A percentile compares a stretch with the other conserved stretches of the same genome.
Evolutionary conservation across 805 yeast genomes (phyloP).

Genomic region (Tanozyma kutaoensis): DNA sequence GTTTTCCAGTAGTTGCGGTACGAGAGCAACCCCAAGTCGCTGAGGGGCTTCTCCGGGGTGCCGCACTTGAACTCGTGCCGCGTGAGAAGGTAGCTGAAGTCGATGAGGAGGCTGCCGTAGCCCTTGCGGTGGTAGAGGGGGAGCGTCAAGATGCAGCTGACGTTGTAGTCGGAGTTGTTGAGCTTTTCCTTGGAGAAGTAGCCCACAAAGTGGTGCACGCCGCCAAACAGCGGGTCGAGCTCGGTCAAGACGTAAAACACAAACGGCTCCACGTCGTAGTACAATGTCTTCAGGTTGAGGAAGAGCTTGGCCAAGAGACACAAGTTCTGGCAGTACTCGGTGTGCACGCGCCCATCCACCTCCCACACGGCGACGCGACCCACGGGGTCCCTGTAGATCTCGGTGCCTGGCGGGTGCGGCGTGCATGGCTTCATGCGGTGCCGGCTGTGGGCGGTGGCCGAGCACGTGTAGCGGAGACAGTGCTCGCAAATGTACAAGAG

Average conservation of each 20-base stretch:
- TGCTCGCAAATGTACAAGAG: slow-evolving; percentile 69
- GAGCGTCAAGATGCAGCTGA: slow-evolving; percentile 81
- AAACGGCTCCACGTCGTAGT: slow-evolving; percentile 93
- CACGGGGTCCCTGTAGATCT: slow-evolving; percentile 22
- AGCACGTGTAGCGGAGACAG: slow-evolving; percentile 69
- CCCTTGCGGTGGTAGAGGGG: slow-evolving; percentile 85
- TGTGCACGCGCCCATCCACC: slow-evolving; percentile 72
- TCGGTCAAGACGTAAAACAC: slow-evolving; percentile 79
- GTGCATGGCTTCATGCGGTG: slow-evolving; percentile 65
- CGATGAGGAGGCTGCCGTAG: slow-evolving; percentile 79
- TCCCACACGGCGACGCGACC: slow-evolving; percentile 26
- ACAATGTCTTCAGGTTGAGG: slow-evolving; percentile 80
- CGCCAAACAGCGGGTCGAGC: slow-evolving; percentile 29
- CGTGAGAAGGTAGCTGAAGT: slow-evolving; percentile 73
- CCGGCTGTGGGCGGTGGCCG: slow-evolving; percentile 51
- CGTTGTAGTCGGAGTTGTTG: slow-evolving; percentile 64
- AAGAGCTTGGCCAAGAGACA: slow-evolving; percentile 85
- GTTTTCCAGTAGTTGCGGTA: slow-evolving; percentile 82
- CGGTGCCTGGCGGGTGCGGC: slow-evolving; percentile 49
- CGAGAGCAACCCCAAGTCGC: slow-evolving; percentile 74
- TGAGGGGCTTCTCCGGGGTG: slow-evolving; percentile 90
- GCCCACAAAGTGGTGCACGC: slow-evolving; percentile 69
- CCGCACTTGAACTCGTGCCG: slow-evolving; percentile 69
- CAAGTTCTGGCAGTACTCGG: slow-evolving; percentile 74
- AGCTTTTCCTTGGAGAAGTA: slow-evolving; percentile 85